These are phyloP conservation scores for Strobilomyces echinocephalus DNA, from an alignment of 768 basidiomycete genomes.

Conservation along the genomic window DNA sequence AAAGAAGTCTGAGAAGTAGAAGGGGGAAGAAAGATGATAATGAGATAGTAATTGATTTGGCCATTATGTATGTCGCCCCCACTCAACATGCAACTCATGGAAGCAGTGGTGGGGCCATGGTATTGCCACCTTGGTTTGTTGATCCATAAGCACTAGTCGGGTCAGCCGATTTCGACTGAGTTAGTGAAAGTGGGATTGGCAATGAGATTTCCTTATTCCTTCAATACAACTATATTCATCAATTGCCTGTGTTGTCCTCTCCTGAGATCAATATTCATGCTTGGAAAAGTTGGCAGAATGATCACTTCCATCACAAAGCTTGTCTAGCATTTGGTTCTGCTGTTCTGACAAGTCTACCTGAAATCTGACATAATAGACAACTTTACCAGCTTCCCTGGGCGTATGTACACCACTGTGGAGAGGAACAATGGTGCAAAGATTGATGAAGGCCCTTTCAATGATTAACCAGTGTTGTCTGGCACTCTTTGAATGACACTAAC, in stretches of 20 bases:
- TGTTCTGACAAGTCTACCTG: slow-evolving; percentile 90
- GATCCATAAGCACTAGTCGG: slow-evolving; percentile 14
- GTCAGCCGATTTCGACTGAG: slow-evolving; percentile 40
- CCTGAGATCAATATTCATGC: slow-evolving; percentile 16
- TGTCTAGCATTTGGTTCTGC: slow-evolving; percentile 77
- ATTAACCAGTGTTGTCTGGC: slow-evolving; percentile 83
- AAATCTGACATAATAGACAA: slow-evolving; percentile 89
- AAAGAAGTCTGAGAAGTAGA: slow-evolving; percentile 54
- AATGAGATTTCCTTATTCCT: slow-evolving; percentile 48
- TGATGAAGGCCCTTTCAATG: slow-evolving; percentile 90
- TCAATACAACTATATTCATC: slow-evolving; percentile 41
- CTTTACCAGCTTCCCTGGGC: slow-evolving; percentile 58
- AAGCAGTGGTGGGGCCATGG: slow-evolving; percentile 15
- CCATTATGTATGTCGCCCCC: slow-evolving; percentile 16
- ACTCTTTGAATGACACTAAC: slow-evolving; percentile 74
- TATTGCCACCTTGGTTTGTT: slow-evolving; percentile 6
- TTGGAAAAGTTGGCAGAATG: slow-evolving; percentile 42
- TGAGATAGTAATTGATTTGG: slow-evolving; percentile 41
- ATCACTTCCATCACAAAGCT: slow-evolving; percentile 76
- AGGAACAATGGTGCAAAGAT: slow-evolving; percentile 89
- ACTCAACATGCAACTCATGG: slow-evolving; percentile 10
- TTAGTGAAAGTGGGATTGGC: slow-evolving; percentile 43
- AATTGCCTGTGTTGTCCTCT: slow-evolving; percentile 23
- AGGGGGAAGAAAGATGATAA: slow-evolving; percentile 33
- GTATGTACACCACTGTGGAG: slow-evolving; percentile 54